Evolutionary conservation across 257 asterid genomes (phyloP), one percentile per base, ranked within the genome.

Genomic region (Solanum chilense): DNA sequence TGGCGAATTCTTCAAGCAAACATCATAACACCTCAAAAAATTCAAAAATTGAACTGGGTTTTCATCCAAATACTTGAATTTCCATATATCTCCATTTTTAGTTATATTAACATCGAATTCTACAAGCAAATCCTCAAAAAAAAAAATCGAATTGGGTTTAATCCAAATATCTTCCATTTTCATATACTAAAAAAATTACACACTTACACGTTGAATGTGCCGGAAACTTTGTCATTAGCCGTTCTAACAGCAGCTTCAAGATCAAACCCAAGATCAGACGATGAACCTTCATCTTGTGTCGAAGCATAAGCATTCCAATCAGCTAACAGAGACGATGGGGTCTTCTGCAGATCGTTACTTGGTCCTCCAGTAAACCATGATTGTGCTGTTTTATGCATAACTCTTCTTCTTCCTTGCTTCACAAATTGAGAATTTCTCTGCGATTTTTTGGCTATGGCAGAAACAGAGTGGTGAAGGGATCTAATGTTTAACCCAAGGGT

Each of bases 241-340:
- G 77, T 70, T 87, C 92, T 94, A 27, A 94, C 97, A 13, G 99
- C 99, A 31, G 99, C 94, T 91, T 96, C 99, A 84, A 96, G 93
- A 90, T 96, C 99, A 82, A 95, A 94, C 4, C 91, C 92, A 12
- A 88, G 35, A 31, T 83, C 85, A 23, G 95, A 89, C 29, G 93
- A 88, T 23, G 91, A 94, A 10, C 31, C 87, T 9, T 89, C 92
- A 47, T 91, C 89, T 71, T 93, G 87, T 33, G 93, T 27, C 86
- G 98, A 92, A 78, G 97, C 97, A 82, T 96, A 96, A 66, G 99
- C 94, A 80, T 96, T 96, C 99, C 98, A 96, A 77, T 96, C 99
- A 62, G 95, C 98, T 37, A 95, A 93, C 42, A 96, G 85, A 18
- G 98, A 95, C 89, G 99, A 90, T 20, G 91, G 85, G 88, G 95